These are phyloP conservation scores for Solanum appendiculatum DNA, from an alignment of 257 asterid genomes.

Conservation along the genomic window DNA sequence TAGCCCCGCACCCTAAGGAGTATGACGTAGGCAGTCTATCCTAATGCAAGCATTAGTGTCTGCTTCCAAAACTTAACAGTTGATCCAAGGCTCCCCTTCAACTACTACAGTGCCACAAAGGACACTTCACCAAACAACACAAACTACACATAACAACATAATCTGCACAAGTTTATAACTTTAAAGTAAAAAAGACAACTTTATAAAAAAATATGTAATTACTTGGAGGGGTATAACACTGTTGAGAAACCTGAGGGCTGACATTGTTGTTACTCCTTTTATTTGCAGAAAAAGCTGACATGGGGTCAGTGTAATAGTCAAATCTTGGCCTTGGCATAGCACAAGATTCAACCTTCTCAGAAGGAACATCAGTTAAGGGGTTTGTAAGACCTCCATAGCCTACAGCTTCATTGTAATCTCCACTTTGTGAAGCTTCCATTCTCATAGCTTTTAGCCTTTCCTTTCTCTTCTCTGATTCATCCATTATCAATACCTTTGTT, in stretches of 20 bases:
- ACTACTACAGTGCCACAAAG: not conserved
- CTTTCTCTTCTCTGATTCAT: slow-evolving; percentile 72
- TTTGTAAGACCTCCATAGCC: slow-evolving; percentile 44
- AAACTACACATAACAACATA: not conserved
- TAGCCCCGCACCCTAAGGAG: no score
- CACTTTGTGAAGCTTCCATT: slow-evolving; percentile 42
- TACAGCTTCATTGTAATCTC: slow-evolving; percentile 7
- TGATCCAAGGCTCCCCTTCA: no score
- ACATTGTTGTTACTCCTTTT: not conserved
- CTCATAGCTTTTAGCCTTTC: slow-evolving; percentile 78
- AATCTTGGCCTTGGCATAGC: slow-evolving; percentile 34
- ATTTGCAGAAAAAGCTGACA: slow-evolving; percentile 54
- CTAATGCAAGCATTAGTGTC: not conserved
- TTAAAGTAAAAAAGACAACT: not conserved
- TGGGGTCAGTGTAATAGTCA: slow-evolving; percentile 76
- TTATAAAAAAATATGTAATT: slow-evolving; percentile 12
- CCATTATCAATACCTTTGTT: slow-evolving; percentile 25
- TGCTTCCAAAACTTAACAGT: not conserved
- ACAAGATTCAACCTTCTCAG: not conserved
- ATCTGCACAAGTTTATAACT: not conserved
- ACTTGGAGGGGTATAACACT: slow-evolving; percentile 43
- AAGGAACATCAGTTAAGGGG: slow-evolving; percentile 45
- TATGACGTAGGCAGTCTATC: not conserved
- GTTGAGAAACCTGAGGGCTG: slow-evolving; percentile 40
- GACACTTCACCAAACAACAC: not conserved